phyloP scores from a whole-genome alignment of 345 rosid species.

The Lenwebbia sp. region DNA sequence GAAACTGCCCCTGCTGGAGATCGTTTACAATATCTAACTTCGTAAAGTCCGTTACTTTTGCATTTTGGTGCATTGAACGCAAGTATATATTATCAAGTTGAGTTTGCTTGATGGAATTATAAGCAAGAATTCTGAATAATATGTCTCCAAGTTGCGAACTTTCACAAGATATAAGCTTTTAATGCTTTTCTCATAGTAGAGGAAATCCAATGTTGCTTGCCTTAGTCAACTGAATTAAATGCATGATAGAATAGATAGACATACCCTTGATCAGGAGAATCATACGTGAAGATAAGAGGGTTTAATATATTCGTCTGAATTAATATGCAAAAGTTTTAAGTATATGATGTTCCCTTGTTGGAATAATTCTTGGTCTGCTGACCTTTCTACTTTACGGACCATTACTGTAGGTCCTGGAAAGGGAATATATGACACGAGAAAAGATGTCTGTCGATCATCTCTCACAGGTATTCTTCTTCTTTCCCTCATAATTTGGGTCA shows the following conservation, averaged over 20 bases:
- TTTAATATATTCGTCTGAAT: background rate
- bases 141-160: background rate
- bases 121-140: background rate
- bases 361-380: background rate
- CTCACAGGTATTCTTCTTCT: conserved; percentile 34
- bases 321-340: background rate
- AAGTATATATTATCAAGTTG: background rate
- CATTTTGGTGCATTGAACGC: background rate
- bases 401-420: conserved; percentile 58
- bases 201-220: background rate
- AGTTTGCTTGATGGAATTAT: background rate
- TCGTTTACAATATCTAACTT: background rate
- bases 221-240: background rate
- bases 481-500: background rate
- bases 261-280: background rate
- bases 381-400: background rate
- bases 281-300: background rate
- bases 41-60: background rate
- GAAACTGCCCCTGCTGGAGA: background rate
- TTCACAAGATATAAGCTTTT: background rate
- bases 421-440: conserved; percentile 26
- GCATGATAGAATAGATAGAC: background rate
- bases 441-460: conserved; percentile 54
- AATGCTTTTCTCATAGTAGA: background rate
- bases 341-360: background rate